These are phyloP conservation scores for Aspergillus japonicus DNA, from an alignment of 2,329 filamentous ascomycete species.

Conservation along the genomic window DNA sequence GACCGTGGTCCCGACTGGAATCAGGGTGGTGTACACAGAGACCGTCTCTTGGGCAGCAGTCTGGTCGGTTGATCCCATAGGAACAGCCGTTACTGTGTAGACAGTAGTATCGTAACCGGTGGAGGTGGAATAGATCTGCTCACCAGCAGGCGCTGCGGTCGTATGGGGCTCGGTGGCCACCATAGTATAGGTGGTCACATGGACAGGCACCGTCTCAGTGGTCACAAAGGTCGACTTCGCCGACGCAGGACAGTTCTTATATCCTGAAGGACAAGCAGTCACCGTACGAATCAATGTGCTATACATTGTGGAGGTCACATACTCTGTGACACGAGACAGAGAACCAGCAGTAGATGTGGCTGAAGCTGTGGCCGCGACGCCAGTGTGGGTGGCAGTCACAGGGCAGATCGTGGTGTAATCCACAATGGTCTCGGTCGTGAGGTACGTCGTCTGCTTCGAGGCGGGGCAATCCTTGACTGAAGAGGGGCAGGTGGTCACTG, in stretches of 20 bases:
- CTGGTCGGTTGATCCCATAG: background rate
- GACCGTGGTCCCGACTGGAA: background rate
- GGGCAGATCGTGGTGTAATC: background rate
- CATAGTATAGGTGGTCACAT: background rate
- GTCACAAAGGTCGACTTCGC: background rate
- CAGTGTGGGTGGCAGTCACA: background rate
- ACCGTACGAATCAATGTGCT: background rate
- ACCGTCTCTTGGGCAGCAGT: background rate
- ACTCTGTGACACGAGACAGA: background rate
- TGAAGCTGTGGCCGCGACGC: background rate
- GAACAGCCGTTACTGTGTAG: background rate
- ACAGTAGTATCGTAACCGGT: background rate
- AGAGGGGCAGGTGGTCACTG: background rate
- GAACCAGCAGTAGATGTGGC: background rate
- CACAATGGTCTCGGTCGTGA: background rate
- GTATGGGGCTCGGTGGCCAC: background rate
- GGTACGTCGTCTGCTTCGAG: background rate
- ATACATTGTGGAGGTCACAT: background rate
- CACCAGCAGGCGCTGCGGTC: background rate
- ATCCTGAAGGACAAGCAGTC: background rate
- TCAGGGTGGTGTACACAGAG: background rate
- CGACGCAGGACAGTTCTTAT: background rate
- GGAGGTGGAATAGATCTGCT: background rate
- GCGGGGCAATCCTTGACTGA: background rate
- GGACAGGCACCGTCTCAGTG: background rate